Evolutionary conservation across 208 protist genomes (phyloP), one percentile per base, ranked within the genome.

Genomic region (Strigomonas culicis): DNA sequence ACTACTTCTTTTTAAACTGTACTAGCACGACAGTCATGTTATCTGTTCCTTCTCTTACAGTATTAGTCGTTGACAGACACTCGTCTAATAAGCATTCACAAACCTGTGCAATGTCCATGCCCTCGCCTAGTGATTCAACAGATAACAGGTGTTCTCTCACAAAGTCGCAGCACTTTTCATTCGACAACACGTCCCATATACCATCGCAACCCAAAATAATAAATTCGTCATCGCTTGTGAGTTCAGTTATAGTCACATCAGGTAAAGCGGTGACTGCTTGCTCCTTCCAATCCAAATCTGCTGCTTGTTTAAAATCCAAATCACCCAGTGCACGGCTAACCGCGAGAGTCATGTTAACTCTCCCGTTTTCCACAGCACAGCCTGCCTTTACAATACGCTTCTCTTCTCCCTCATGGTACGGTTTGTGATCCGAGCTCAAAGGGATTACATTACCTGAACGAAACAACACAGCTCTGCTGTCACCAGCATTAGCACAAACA

Each of bases 281-380:
- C 43, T 91, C 70, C 7, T 80, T 70, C 86, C 83, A 93, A 31
- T 69, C 56, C 2, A 84, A 62, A 1, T 75, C 67, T n/a, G 66
- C 34, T 47, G 82, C 79, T 8, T 72, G 75, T 68, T 97, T 97
- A 70, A 97, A 98, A 30, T 90, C 81, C 11, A 97, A 92, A 76
- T 98, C 97, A 34, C 97, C 97, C 31, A 98, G 69, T 0, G 95
- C 94, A 24, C 97, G 76, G 43, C 89, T 97, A n/a, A 98, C 80
- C 13, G 94, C 94, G 8, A 98, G 70, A 4, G 79, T 86, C 46
- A 96, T 95, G 68, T 97, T 97, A 1, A 98, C 87, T 56, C 97
- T 84, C 4, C 90, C 91, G 41, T 85, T 85, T 46, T 89, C 78
- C 19, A 97, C 80, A 17, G 78, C 78, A n/a, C 88, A 92, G 13